phyloP scores from a whole-genome alignment of 2,329 filamentous ascomycete genomes.

The Epicoccum sorghinum region DNA sequence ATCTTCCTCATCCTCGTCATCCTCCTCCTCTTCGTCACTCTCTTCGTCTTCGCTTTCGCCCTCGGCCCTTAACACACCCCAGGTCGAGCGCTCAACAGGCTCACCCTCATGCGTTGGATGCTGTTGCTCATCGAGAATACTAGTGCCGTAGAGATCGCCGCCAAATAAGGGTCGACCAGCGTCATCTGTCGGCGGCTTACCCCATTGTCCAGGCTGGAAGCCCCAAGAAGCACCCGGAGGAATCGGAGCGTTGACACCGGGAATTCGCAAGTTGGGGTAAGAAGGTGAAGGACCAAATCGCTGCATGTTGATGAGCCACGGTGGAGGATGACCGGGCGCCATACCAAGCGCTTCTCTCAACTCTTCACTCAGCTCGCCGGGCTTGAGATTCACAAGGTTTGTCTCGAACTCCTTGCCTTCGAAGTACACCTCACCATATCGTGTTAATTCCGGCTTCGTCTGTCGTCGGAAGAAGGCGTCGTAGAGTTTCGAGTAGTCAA shows the following conservation, averaged over 20 bases:
- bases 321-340: conserved; percentile 87
- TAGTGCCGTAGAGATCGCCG: conserved; percentile 89
- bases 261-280: conserved; percentile 93
- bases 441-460: conserved; percentile 90
- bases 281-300: conserved; percentile 91
- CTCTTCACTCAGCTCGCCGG: conserved; percentile 87
- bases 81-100: conserved; percentile 83
- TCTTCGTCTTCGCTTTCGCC: conserved; percentile 73
- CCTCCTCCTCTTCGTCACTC: conserved; percentile 62
- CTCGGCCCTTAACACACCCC: conserved; percentile 87
- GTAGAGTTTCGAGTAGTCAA: conserved; percentile 97
- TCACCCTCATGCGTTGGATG: conserved; percentile 66
- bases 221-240: conserved; percentile 91
- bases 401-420: conserved; percentile 99
- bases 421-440: conserved; percentile 99
- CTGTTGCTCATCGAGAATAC: conserved; percentile 65
- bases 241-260: conserved; percentile 90
- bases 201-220: conserved; percentile 93
- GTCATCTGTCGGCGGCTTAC: conserved; percentile 93
- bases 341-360: conserved; percentile 93
- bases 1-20: conserved; percentile 71
- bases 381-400: conserved; percentile 85
- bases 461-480: conserved; percentile 98
- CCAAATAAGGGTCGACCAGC: conserved; percentile 90
- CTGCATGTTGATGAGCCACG: conserved; percentile 97